phyloP scores from a whole-genome alignment of 768 basidiomycete species.

The Tephrocybe sp. region DNA sequence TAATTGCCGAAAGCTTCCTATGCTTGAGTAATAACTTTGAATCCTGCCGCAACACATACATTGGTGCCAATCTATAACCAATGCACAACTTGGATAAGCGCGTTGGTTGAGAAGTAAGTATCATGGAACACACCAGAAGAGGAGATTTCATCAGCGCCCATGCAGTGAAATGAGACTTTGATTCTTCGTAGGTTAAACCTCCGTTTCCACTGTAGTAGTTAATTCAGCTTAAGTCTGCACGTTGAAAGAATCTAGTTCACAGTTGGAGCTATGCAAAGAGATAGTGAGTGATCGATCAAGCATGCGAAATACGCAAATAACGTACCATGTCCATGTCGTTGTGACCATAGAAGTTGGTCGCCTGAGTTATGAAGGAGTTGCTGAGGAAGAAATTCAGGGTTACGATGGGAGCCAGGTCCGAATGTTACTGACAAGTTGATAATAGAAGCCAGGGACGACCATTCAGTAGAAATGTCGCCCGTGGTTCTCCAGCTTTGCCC shows the following conservation, averaged over 20 bases:
- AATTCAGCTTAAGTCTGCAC: neutral
- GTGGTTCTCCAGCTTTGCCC: conserved; percentile 65
- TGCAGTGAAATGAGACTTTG: conserved; percentile 68
- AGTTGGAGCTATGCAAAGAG: conserved; percentile 42
- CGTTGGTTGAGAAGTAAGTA: neutral
- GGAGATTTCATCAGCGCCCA: conserved; percentile 70
- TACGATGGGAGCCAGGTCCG: no score
- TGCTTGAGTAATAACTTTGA: neutral
- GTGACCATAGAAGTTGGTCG: conserved; percentile 61
- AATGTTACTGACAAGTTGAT: conserved; percentile 48
- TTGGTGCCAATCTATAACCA: conserved; percentile 8
- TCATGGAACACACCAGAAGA: conserved; percentile 41
- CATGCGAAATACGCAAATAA: neutral
- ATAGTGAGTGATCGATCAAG: neutral
- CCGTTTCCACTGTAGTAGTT: conserved; percentile 51
- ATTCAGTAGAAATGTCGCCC: conserved; percentile 45
- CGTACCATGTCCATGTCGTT: conserved; percentile 68
- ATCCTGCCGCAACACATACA: neutral
- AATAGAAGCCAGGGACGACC: conserved; percentile 53
- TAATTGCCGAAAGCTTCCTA: conserved; percentile 40
- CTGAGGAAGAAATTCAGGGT: conserved; percentile 23
- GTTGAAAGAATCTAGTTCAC: conserved; percentile 24
- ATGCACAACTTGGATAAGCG: neutral
- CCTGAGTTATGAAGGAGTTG: conserved; percentile 63
- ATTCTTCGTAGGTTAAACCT: conserved; percentile 55